phyloP scores from a whole-genome alignment of 495 filamentous ascomycete genomes.

The Hypoxylon fuscum region DNA sequence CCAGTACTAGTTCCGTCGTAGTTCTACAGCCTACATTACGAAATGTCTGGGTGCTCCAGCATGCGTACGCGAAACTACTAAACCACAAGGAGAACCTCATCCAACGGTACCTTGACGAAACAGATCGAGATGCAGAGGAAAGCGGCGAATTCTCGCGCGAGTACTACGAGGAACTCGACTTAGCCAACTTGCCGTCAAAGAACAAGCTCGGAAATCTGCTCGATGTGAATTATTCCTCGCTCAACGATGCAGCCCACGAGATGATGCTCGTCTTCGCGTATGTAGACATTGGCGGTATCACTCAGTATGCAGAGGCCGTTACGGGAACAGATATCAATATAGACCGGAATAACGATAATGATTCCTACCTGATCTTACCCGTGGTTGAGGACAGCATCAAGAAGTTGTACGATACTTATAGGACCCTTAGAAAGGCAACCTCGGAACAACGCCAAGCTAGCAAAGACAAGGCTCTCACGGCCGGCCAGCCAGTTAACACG shows the following conservation, averaged over 20 bases:
- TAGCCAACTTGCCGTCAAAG: constrained; percentile 24
- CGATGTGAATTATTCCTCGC: constrained; percentile 29
- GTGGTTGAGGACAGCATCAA: constrained; percentile 25
- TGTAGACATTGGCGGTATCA: not conserved
- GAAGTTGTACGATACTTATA: constrained; percentile 29
- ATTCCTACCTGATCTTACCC: constrained; percentile 17
- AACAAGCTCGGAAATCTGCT: constrained; percentile 32
- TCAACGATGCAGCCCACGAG: constrained; percentile 20
- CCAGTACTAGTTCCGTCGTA: not conserved
- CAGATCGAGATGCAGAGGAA: not conserved
- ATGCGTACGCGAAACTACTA: constrained; percentile 20
- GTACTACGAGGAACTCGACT: constrained; percentile 28
- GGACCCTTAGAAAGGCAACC: constrained; percentile 16
- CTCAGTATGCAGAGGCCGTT: constrained; percentile 19
- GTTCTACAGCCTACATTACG: constrained; percentile 27
- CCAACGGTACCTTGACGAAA: constrained; percentile 9
- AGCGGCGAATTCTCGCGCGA: constrained; percentile 30
- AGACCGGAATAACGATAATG: not conserved
- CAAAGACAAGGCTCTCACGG: constrained; percentile 29
- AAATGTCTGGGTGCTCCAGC: constrained; percentile 34
- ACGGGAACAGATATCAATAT: constrained; percentile 5
- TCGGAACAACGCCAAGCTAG: constrained; percentile 25
- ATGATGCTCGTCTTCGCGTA: constrained; percentile 13
- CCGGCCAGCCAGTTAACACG: constrained; percentile 13
- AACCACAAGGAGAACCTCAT: constrained; percentile 28